Base-by-base conservation (phyloP, 2,329 filamentous ascomycete genomes). In the Chlorencoelia australis region DNA sequence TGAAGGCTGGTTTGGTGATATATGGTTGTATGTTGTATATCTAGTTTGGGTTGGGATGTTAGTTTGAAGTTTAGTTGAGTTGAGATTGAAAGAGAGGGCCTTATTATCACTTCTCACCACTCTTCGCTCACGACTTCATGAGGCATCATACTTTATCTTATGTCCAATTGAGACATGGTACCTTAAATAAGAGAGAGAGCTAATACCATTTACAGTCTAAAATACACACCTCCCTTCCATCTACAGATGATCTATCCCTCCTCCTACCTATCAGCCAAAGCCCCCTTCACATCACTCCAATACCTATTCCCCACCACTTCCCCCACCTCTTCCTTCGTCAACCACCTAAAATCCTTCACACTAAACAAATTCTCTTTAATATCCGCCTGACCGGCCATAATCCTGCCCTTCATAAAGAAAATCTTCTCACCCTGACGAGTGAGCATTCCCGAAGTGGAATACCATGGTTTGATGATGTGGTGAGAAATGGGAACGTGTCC, bases 321-420 rank as follows among this genome's bases (percentile, higher is more conserved):
- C 59, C 79, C 59, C 38, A 96, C 70, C 71, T 98, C 91, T 44
- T 94, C 85, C 60, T 82, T 88, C 16, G 84, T 81, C 53, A 96
- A 62, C 91, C 91, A 98, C 64, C 83, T 78, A 66, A 91, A 98
- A 58, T 95, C 86, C 36, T 70, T 68, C 36, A 91, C 67, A 5
- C 80, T 82, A 39, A 82, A 71, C 43, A 67, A 65, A 63, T 91
- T 94, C 41, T 67, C 68, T 44, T 67, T 66, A 35, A 96, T 61
- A 59, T 94, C 74, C 19, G 82, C 86, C 64, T 96, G 91, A n/a
- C 91, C 91, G 21, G 88, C 86, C 82, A 96, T 85, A 59, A 98
- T 96, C 45, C 91, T 76, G 33, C 78, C 84, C 69, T 96, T 96
- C 68, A 96, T 75, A 71, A 94, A 95, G 63, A 98, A 98, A 2